Conservation (phyloP, 495 filamentous ascomycete species). For the Aspergillus nanangensis region DNA sequence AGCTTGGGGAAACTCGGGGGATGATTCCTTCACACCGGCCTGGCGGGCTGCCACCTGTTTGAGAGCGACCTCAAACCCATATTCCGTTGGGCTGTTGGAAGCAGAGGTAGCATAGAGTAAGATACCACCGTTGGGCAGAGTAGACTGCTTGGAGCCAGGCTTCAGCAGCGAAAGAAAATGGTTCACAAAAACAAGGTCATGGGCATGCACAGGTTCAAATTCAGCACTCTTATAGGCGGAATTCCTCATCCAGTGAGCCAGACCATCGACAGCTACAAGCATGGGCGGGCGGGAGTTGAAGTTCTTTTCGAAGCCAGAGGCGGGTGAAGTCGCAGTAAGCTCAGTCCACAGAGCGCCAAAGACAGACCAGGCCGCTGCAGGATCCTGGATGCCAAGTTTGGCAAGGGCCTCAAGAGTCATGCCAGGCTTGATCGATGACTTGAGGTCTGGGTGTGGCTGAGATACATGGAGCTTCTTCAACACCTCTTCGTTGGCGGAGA, state of each 20-base stretch:
- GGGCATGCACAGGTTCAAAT: constrained; percentile 75
- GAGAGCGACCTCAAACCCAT: constrained; percentile 63
- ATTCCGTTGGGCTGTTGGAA: constrained; percentile 57
- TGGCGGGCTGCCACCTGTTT: constrained; percentile 43
- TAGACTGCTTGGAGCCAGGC: constrained; percentile 37
- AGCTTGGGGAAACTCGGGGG: constrained; percentile 44
- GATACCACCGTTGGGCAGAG: constrained; percentile 72
- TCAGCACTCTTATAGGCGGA: constrained; percentile 66
- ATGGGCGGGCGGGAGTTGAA: constrained; percentile 66
- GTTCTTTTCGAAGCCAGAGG: constrained; percentile 28
- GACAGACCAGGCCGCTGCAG: constrained; percentile 70
- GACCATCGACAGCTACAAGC: constrained; percentile 71
- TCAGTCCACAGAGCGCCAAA: constrained; percentile 81
- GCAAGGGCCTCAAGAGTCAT: constrained; percentile 64
- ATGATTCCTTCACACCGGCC: constrained; percentile 25
- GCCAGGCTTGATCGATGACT: constrained; percentile 50
- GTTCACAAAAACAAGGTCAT: constrained; percentile 74
- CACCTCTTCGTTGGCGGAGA: constrained; percentile 65
- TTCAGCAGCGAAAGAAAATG: constrained; percentile 67
- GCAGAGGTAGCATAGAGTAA: constrained; percentile 68
- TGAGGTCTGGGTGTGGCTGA: constrained; percentile 53
- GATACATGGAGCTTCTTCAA: constrained; percentile 55
- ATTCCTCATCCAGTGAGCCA: constrained; percentile 73
- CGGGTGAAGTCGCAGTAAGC: constrained; percentile 55
- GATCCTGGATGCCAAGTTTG: constrained; percentile 66